Conservation (phyloP, 225 moss, liverwort and hornwort species). For the Sphagnum tenellum region DNA sequence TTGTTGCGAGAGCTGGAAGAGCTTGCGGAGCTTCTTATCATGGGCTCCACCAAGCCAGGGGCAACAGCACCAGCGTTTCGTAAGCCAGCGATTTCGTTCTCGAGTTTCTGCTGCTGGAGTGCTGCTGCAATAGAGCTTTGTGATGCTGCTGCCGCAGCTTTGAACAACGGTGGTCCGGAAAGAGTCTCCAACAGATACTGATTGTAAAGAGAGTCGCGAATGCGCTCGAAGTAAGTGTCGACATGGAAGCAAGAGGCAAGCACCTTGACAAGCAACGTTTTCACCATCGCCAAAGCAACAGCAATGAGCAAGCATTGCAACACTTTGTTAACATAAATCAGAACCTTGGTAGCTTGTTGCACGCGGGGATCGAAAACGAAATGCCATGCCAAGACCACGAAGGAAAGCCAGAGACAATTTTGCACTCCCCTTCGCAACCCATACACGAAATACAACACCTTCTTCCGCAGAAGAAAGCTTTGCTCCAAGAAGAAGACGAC, state of each 20-base stretch:
- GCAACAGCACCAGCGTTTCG: too few relatives aligned
- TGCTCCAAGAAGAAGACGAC: slow-evolving; percentile 64
- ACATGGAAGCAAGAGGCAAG: slow-evolving; percentile 88
- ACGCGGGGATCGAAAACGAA: slow-evolving; percentile 68
- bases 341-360: slow-evolving; percentile 24
- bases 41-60: too few relatives aligned
- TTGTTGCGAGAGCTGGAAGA: too few relatives aligned
- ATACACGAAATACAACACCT: slow-evolving; percentile 84
- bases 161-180: slow-evolving; percentile 17
- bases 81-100: too few relatives aligned
- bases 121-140: too few relatives aligned
- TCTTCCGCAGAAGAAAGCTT: slow-evolving; percentile 79
- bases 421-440: slow-evolving; percentile 69
- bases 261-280: slow-evolving; percentile 73
- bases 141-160: too few relatives aligned
- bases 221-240: slow-evolving; percentile 81
- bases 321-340: slow-evolving; percentile 69
- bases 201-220: slow-evolving; percentile 87
- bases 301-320: slow-evolving; percentile 65
- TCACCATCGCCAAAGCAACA: slow-evolving; percentile 50
- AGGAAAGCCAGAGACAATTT: slow-evolving; percentile 76
- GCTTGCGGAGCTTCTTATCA: too few relatives aligned
- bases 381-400: slow-evolving; percentile 85
- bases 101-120: too few relatives aligned
- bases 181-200: slow-evolving; percentile 86